phyloP scores from a whole-genome alignment of 1,284 basidiomycete species.

The Blastosporella zonata region DNA sequence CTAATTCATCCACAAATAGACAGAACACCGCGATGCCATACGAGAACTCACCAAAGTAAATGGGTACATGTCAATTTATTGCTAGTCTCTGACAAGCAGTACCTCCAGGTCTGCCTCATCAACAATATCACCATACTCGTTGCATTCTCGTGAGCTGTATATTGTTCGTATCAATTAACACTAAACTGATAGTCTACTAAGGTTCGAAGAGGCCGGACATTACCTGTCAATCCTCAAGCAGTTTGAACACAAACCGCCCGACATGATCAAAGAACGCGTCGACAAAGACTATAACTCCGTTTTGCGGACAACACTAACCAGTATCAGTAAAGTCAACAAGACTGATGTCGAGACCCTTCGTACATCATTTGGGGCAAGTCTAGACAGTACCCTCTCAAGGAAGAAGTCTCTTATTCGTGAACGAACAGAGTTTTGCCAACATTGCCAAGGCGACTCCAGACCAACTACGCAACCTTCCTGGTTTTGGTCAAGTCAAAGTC shows the following conservation, averaged over 20 bases:
- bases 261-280: slow-evolving; percentile 90
- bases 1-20: slow-evolving; percentile 40
- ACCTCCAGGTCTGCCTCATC: slow-evolving; percentile 71
- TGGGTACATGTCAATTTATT: neutral
- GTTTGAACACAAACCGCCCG: slow-evolving; percentile 91
- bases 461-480: slow-evolving; percentile 81
- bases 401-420: slow-evolving; percentile 7
- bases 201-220: slow-evolving; percentile 86
- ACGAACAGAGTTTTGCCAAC: slow-evolving; percentile 74
- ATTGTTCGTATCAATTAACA: neutral
- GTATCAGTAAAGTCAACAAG: slow-evolving; percentile 93
- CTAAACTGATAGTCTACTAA: slow-evolving; percentile 27
- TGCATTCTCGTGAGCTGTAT: slow-evolving; percentile 78
- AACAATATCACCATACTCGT: slow-evolving; percentile 93
- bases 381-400: slow-evolving; percentile 15
- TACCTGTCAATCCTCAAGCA: slow-evolving; percentile 92
- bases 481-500: slow-evolving; percentile 94
- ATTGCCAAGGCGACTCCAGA: slow-evolving; percentile 74
- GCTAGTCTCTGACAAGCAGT: slow-evolving; percentile 5
- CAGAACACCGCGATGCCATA: slow-evolving; percentile 87
- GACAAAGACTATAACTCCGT: slow-evolving; percentile 87
- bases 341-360: slow-evolving; percentile 94
- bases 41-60: slow-evolving; percentile 86
- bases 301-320: slow-evolving; percentile 84
- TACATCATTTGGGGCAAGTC: slow-evolving; percentile 85